Evolutionary conservation across 768 basidiomycete genomes (phyloP), one percentile per base, ranked within the genome.

Genomic region (Tylopilus sp.): DNA sequence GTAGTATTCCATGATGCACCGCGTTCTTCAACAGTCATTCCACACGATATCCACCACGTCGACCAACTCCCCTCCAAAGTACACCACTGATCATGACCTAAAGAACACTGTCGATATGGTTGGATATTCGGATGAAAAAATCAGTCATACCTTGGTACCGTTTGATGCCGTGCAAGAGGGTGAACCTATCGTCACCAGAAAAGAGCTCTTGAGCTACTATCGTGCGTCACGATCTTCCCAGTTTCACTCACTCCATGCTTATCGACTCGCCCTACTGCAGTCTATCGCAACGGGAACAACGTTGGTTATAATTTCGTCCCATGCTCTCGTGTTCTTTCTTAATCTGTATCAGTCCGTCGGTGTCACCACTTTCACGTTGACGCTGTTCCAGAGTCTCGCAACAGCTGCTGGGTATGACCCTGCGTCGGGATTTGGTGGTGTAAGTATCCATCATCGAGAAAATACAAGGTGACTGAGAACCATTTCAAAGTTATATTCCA

Each of bases 351-450:
- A 88, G 83, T 85, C 86, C 41, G 83, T 85, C 18, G 86, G 86
- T 30, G 85, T 86, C 6, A 61, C 75, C 18, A 77, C 78, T 54
- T 91, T 81, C 64, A 82, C 85, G 10, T 78, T 83, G 75, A 91
- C 86, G 0, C 60, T 82, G 20, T 91, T 91, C 68, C 90, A 91
- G 66, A 75, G 78, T 3, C 75, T 90, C 4, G 85, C 85, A 0
- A 81, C 77, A 4, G 70, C 79, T 4, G 86, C 90, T 18, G 90
- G 88, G 1, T 87, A 77, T 50, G 90, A 91, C 58, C 86, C 88
- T 0, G 63, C 76, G 73, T 77, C 10, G 91, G 90, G 7, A 82
- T 91, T 44, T 93, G 91, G 83, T 95, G 91, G 91, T 91, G 88
- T 90, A 69, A 43, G 85, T 69, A 1, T 35, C 31, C 22, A 12